Conservation (phyloP, 2,329 filamentous ascomycete genomes). For the Didymosphaeria variabile region DNA sequence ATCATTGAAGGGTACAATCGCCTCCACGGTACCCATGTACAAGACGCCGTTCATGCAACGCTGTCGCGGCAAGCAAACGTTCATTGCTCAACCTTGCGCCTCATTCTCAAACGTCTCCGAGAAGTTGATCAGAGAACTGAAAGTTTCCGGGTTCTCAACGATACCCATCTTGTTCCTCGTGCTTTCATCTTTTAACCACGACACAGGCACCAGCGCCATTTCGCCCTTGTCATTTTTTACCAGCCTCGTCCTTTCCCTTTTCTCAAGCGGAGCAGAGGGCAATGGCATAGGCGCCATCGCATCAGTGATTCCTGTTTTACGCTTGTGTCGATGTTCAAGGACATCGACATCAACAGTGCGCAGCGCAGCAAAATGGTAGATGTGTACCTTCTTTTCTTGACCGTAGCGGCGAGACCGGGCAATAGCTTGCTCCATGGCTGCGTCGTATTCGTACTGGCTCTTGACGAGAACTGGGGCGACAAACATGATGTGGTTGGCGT, state of each 20-base stretch:
- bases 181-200: constrained; percentile 32
- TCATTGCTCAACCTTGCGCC: constrained; percentile 1
- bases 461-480: constrained; percentile 62
- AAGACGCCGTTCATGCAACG: neutral
- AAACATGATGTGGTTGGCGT: constrained; percentile 72
- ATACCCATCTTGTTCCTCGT: constrained; percentile 25
- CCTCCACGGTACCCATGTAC: neutral
- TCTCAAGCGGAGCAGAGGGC: constrained; percentile 2
- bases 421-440: constrained; percentile 70
- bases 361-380: constrained; percentile 82
- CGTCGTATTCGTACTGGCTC: constrained; percentile 63
- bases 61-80: too few relatives aligned
- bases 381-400: constrained; percentile 65
- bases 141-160: constrained; percentile 23
- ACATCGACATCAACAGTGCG: constrained; percentile 66
- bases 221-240: constrained; percentile 25
- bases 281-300: neutral
- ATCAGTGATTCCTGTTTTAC: constrained; percentile 30
- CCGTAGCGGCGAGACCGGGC: constrained; percentile 68
- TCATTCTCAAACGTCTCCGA: constrained; percentile 36
- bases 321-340: constrained; percentile 54
- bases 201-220: constrained; percentile 37
- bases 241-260: constrained; percentile 32
- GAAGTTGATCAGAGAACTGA: constrained; percentile 40
- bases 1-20: neutral